phyloP scores from a whole-genome alignment of 176 grass and related monocot species.

The Oryza rufipogon region DNA sequence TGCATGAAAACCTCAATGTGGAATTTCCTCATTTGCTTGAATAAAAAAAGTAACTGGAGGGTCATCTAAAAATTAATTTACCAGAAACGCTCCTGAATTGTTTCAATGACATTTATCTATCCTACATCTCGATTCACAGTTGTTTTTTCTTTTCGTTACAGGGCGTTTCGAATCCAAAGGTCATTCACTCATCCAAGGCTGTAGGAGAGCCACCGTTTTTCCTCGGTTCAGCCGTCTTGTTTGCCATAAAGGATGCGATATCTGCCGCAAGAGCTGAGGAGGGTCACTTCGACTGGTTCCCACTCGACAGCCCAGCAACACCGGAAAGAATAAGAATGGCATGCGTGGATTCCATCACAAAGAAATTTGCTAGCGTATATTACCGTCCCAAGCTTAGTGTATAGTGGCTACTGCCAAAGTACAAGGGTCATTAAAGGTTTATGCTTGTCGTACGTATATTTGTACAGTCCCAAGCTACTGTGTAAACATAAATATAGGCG shows the following conservation, averaged over 20 bases:
- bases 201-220: slow-evolving; percentile 97
- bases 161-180: slow-evolving; percentile 76
- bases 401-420: slow-evolving; percentile 28
- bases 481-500: slow-evolving; percentile 12
- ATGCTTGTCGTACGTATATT: neutral
- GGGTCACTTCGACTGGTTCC: slow-evolving; percentile 76
- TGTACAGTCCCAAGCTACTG: neutral
- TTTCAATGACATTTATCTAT: neutral
- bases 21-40: slow-evolving; percentile 5
- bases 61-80: neutral
- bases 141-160: slow-evolving; percentile 21
- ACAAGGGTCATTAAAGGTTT: neutral
- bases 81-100: neutral
- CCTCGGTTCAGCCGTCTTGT: slow-evolving; percentile 72
- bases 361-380: slow-evolving; percentile 61
- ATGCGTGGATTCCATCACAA: slow-evolving; percentile 75
- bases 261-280: slow-evolving; percentile 66
- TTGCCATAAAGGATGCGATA: slow-evolving; percentile 93
- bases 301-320: slow-evolving; percentile 83
- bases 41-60: neutral
- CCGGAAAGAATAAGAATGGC: slow-evolving; percentile 97
- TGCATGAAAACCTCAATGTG: neutral
- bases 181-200: slow-evolving; percentile 91
- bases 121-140: neutral
- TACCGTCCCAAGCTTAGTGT: slow-evolving; percentile 90